phyloP scores from a whole-genome alignment of 1,284 basidiomycete genomes.

The Apiotrichum veenhuisii region DNA sequence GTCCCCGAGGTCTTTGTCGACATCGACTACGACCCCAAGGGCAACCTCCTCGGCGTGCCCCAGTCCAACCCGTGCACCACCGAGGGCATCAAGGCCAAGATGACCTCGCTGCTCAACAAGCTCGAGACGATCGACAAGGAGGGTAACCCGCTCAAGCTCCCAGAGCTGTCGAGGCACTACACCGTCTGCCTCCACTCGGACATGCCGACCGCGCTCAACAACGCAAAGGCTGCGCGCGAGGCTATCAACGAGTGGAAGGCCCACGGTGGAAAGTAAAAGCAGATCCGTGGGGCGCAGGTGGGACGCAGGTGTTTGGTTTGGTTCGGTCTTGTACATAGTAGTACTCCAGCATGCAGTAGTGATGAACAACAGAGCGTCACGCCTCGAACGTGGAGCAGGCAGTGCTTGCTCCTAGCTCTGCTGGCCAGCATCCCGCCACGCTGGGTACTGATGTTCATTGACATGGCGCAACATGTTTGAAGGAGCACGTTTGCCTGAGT shows the following conservation, averaged over 20 bases:
- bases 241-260: conserved; percentile 11
- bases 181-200: conserved; percentile 57
- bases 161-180: conserved; percentile 53
- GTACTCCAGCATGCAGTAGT: too few species aligned
- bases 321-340: too few species aligned
- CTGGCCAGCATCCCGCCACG: too few species aligned
- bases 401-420: too few species aligned
- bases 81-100: conserved; percentile 63
- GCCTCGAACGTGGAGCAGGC: too few species aligned
- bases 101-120: conserved; percentile 69
- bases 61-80: conserved; percentile 16
- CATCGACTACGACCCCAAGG: conserved; percentile 34
- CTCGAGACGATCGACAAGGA: conserved; percentile 13
- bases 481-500: too few species aligned
- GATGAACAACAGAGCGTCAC: too few species aligned
- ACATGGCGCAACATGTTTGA: too few species aligned
- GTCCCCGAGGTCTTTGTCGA: conserved; percentile 40
- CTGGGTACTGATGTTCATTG: too few species aligned
- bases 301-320: too few species aligned
- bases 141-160: conserved; percentile 13
- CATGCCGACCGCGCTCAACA: conserved; percentile 23
- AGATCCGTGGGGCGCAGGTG: too few species aligned
- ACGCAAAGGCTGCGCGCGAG: conserved; percentile 11
- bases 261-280: background rate
- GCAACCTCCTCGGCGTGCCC: conserved; percentile 36